Percentiles rank a stretch among this genome's conserved stretches.
phyloP scores from a whole-genome alignment of 2,329 filamentous ascomycete genomes.

The Canariomyces notabilis region DNA sequence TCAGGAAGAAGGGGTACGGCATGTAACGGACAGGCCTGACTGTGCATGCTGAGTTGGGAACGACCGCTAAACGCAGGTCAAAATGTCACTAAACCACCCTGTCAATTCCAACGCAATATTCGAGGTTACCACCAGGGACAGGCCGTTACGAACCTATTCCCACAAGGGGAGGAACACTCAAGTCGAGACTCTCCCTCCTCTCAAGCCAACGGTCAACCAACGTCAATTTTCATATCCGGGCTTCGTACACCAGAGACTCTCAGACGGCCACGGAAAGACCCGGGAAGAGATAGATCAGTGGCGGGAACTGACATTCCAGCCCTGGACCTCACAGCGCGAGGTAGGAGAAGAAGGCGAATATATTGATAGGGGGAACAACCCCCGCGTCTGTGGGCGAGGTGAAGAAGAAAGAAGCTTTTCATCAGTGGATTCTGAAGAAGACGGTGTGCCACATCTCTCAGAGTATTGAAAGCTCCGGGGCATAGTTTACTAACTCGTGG shows the following conservation, averaged over 20 bases:
- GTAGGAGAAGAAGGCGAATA: neutral
- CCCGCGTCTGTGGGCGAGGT: neutral
- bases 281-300: neutral
- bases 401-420: neutral
- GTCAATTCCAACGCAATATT: neutral
- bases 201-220: slow-evolving; percentile 4
- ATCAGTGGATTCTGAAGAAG: neutral
- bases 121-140: neutral
- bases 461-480: neutral
- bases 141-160: slow-evolving; percentile 17
- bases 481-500: neutral
- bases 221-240: neutral
- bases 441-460: neutral
- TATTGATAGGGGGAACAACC: neutral
- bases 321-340: neutral
- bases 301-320: neutral
- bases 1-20: too few relatives aligned
- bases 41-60: too few relatives aligned
- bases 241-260: neutral
- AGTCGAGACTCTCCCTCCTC: slow-evolving; percentile 4
- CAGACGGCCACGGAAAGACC: neutral
- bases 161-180: slow-evolving; percentile 9
- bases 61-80: neutral
- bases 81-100: neutral
- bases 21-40: too few relatives aligned